Evolutionary conservation across 208 protist species (phyloP), one percentile per base, ranked within the genome.

Genomic region (Blechomonas ayalai): DNA sequence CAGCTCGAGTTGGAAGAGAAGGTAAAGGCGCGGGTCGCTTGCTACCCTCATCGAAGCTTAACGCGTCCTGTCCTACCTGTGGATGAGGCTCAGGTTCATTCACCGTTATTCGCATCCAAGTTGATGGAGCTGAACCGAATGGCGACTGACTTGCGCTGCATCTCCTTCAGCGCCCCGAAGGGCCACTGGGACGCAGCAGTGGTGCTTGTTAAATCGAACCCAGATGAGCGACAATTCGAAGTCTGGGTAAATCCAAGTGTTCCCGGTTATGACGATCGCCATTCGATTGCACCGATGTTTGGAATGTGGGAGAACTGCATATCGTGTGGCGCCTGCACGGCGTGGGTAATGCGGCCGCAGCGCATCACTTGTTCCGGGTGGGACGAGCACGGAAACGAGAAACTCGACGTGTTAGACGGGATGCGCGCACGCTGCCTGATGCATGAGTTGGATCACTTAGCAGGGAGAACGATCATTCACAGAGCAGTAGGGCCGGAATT

Each of bases 291-390:
- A 10, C 72, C 85, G 6, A 90, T 93, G 85, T 91, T 89, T 42
- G 87, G 87, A 32, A 95, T 92, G 87, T 95, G 87, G 87, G 82
- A 95, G 55, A 95, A 90, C 60, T 91, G 82, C 54, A 80, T 92
- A 26, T 86, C 73, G 10, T 90, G 82, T 28, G 82, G 80, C 0
- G 62, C 77, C 2, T 68, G 60, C 35, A 55, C 39, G 22, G 82
- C 82, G 23, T 95, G 87, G 82, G 74, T 91, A 31, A 29, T 90
- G 20, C 79, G 87, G 13, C 82, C 87, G 34, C 81, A 91, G 59
- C 59, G 61, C 29, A 79, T 95, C 37, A 82, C 70, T 0, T 90
- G 82, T 61, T 50, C n/a, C 25, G 82, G 74, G 18, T 57, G 26
- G 33, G 82, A 95, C 42, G 44, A 78, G 34, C 72, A 73, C 46